Evolutionary conservation across 345 rosid genomes (phyloP), one percentile per base, ranked within the genome.

Genomic region (Nasturtium officinale): DNA sequence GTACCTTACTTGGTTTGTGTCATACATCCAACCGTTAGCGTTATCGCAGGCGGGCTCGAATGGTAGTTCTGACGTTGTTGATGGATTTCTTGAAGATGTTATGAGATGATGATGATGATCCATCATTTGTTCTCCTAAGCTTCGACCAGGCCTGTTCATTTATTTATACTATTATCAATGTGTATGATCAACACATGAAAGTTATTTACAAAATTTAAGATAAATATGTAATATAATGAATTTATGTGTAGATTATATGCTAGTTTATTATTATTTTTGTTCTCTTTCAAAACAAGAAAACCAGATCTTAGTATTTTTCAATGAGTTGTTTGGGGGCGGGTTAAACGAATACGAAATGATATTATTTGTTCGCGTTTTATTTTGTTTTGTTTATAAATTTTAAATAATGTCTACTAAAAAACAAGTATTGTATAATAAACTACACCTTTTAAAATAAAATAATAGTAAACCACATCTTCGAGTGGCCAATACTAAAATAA

Each of bases 121-220:
- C 9, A 84, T 64, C 25, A 84, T 74, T 77, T 86, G 86, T 55
- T 84, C 90, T 60, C 83, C 89, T 25, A 79, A 70, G 50, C 85
- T 85, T 78, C 84, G 82, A 10, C 69, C 73, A 26, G 82, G 79
- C 46, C 93, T 86, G 77, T 65, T 7, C 61, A 73, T 58, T 17
- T 50, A 73, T 58, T 17, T 50, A 18, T 25, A 21, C 20, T 37
- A 29, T 26, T 47, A 21, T 17, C 11, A 54, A 25, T 26, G 20
- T 18, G 2, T 26, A 15, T 23, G 25, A 23, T 11, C 10, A 15
- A 11, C 6, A 52, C 26, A 16, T 56, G 60, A 38, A 16, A 35
- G 51, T 6, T 21, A 8, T 48, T 48, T 29, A 20, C 28, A 43
- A 42, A 65, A 33, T 2, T 28, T 50, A 13, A 40, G 32, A 37